phyloP scores from a whole-genome alignment of 2,329 filamentous ascomycete genomes.

The Dothiorella sarmentorum region DNA sequence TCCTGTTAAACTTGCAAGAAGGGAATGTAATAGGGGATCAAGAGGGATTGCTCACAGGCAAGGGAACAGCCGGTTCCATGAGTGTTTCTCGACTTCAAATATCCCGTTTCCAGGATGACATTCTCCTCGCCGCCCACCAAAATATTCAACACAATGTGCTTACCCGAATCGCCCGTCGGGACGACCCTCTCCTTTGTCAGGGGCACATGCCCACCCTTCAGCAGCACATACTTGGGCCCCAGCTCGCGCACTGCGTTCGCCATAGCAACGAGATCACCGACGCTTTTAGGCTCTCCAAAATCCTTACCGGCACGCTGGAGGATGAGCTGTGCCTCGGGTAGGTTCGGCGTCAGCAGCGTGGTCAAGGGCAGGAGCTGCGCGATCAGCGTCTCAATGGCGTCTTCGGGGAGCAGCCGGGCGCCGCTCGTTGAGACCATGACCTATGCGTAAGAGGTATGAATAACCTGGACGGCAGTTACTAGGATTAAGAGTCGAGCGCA shows the following conservation, averaged over 20 bases:
- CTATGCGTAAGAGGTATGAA: constrained; percentile 42
- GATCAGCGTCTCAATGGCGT: constrained; percentile 61
- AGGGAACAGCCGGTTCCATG: constrained; percentile 95
- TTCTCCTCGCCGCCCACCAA: constrained; percentile 61
- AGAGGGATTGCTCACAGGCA: constrained; percentile 51
- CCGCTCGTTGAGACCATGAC: constrained; percentile 92
- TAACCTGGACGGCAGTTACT: neutral
- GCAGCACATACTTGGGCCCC: constrained; percentile 74
- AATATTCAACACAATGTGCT: constrained; percentile 70
- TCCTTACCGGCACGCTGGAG: constrained; percentile 52
- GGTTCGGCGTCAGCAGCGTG: constrained; percentile 71
- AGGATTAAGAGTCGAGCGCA: neutral
- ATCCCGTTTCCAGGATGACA: constrained; percentile 65
- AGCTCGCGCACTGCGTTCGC: constrained; percentile 64
- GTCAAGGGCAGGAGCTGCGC: constrained; percentile 61
- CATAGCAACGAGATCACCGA: constrained; percentile 66
- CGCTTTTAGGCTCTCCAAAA: constrained; percentile 49
- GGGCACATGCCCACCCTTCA: constrained; percentile 90
- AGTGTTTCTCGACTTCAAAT: constrained; percentile 72
- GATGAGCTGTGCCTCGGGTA: constrained; percentile 69
- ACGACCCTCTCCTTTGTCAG: constrained; percentile 61
- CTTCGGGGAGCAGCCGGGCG: constrained; percentile 61
- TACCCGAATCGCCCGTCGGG: constrained; percentile 58
- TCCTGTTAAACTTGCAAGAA: neutral
- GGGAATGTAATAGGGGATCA: neutral